Base-by-base conservation (phyloP, 257 asterid species). In the Ehretia macrophylla region DNA sequence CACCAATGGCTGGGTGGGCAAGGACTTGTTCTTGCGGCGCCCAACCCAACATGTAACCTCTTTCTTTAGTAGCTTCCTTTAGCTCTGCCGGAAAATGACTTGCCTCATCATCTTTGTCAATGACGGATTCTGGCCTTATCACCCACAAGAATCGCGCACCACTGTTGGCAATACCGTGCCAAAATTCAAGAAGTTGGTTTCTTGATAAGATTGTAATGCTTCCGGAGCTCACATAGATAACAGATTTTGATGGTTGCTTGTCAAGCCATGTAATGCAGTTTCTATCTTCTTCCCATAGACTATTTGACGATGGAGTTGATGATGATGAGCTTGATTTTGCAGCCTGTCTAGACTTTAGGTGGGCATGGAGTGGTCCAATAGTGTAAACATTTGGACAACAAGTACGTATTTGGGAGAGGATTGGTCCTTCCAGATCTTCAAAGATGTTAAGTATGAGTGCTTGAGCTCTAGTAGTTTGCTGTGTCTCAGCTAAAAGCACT, bases 381-480 rank as follows among this genome's bases (percentile, higher is more conserved):
- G 75, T 23, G 66, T 71, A 76, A 11, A 76, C 66, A 10, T 65
- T 61, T 20, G 63, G 64, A n/a, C 65, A 17, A 18, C 45, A 27
- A 5, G 54, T 40, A 17, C 69, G 62, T 14, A 76, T 71, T 8
- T 72, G 70, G 6, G 72, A 32, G 47, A 76, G 20, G 38, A 62
- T 51, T 8, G 69, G 56, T 5, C 55, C 75, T 72, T 76, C 81
- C 10, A 76, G 63, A 39, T 76, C 70, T 64, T 71, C 75, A 8
- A 56, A 72, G 3, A 75, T 68, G 70, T 76, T 72, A 27, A 72
- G 66, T 17, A 66, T 42, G 39, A 87, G 76, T 18, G 94, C 95
- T 14, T 49, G 11, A 11, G 85, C 87, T 55, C 82, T 72, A 3
- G 82, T 48, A 20, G 65, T 72, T 50, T 66, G 79, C 27, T 14